A percentile compares a stretch with the other conserved stretches of the same genome.
phyloP scores from a whole-genome alignment of 2,329 filamentous ascomycete genomes.

The Pseudopyricularia cyperi region DNA sequence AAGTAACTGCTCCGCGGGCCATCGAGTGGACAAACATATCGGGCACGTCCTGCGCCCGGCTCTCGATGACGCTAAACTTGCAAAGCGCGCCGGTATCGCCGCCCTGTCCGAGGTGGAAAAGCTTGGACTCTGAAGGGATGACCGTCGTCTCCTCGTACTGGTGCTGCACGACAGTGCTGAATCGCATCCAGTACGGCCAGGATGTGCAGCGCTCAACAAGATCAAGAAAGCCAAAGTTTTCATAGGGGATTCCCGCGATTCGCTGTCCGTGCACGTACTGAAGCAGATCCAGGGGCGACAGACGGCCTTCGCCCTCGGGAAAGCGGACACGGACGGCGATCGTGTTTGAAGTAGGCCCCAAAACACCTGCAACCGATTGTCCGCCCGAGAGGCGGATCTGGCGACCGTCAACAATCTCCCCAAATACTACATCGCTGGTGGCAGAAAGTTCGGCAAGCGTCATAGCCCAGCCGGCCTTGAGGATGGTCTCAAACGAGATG shows the following conservation, averaged over 20 bases:
- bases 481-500: conserved; percentile 35
- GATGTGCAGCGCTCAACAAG: conserved; percentile 39
- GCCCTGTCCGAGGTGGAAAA: conserved; percentile 30
- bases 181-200: conserved; percentile 39
- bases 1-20: conserved; percentile 12
- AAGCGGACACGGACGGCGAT: conserved; percentile 36
- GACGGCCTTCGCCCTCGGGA: conserved; percentile 19
- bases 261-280: conserved; percentile 35
- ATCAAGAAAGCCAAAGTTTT: conserved; percentile 36
- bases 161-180: conserved; percentile 42
- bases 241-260: conserved; percentile 30
- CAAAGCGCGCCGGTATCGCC: conserved; percentile 16
- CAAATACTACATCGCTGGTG: conserved; percentile 40
- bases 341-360: conserved; percentile 32
- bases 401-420: conserved; percentile 36
- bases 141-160: conserved; percentile 26
- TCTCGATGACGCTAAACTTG: conserved; percentile 26
- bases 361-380: conserved; percentile 42
- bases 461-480: conserved; percentile 46
- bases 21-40: conserved; percentile 33
- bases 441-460: conserved; percentile 36
- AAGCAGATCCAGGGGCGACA: conserved; percentile 35
- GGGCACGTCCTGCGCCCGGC: conserved; percentile 24
- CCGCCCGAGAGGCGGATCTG: conserved; percentile 25
- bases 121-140: conserved; percentile 17